phyloP scores from a whole-genome alignment of 768 basidiomycete species.

The Agaricus subrufescens region DNA sequence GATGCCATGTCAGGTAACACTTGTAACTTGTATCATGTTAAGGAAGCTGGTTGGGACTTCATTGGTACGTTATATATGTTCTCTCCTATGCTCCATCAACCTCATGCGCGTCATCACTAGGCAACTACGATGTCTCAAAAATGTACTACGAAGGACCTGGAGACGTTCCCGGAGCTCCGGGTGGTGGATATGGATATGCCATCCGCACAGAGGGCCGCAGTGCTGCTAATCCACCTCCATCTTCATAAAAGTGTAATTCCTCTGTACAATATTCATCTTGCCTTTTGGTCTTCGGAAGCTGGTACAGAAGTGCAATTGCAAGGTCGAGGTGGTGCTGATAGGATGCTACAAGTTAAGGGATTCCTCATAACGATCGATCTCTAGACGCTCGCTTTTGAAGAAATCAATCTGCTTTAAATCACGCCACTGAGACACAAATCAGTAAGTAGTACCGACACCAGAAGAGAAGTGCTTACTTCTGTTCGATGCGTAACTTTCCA shows the following conservation, averaged over 20 bases:
- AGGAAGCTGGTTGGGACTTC: constrained; percentile 94
- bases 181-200: constrained; percentile 79
- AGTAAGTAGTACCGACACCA: not conserved
- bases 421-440: constrained; percentile 29
- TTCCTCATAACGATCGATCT: constrained; percentile 41
- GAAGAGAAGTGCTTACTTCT: constrained; percentile 22
- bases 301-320: not conserved
- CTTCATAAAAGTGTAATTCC: constrained; percentile 19
- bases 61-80: constrained; percentile 57
- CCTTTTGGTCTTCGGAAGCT: not conserved
- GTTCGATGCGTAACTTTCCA: constrained; percentile 43
- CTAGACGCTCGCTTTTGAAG: constrained; percentile 38
- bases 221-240: constrained; percentile 45
- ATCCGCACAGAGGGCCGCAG: constrained; percentile 56
- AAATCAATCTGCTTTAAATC: constrained; percentile 33
- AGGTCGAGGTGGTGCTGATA: not conserved
- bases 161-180: constrained; percentile 54
- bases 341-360: constrained; percentile 9
- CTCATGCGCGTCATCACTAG: constrained; percentile 34
- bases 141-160: constrained; percentile 90
- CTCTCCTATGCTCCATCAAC: not conserved
- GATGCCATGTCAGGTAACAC: constrained; percentile 97
- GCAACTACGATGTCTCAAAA: constrained; percentile 88
- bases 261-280: constrained; percentile 13
- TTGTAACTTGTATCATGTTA: constrained; percentile 93